Evolutionary conservation across 345 rosid genomes (phyloP).

Genomic region (Bruguiera sexangula): DNA sequence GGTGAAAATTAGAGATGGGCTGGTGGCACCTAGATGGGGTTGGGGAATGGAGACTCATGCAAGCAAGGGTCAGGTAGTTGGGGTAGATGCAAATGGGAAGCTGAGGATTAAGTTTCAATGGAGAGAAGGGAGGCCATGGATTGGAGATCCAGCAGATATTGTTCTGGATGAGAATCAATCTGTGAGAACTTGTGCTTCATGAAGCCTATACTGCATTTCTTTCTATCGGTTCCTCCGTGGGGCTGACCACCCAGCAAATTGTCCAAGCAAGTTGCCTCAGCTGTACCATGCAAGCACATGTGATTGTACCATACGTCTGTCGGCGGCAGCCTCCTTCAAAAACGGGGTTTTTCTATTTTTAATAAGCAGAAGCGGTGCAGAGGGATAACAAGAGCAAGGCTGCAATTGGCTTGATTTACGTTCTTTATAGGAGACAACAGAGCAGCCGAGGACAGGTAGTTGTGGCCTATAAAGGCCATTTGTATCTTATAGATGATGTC

Average conservation of each 20-base stretch:
- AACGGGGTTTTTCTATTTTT: conserved; percentile 21
- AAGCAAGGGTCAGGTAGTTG: conserved; percentile 84
- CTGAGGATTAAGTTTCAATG: conserved; percentile 83
- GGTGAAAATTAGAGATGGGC: conserved; percentile 69
- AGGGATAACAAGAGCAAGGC: conserved; percentile 21
- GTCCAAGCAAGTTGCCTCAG: conserved; percentile 3
- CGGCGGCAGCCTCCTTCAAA: conserved; percentile 1
- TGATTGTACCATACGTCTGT: background rate
- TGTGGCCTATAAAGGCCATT: conserved; percentile 23
- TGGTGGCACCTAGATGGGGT: conserved; percentile 87
- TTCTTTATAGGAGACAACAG: conserved; percentile 25
- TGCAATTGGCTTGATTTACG: conserved; percentile 27
- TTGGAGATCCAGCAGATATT: conserved; percentile 95
- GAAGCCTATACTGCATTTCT: background rate
- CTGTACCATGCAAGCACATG: conserved; percentile 1
- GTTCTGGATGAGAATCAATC: conserved; percentile 48
- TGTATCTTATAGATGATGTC: conserved; percentile 25
- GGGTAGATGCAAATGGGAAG: conserved; percentile 95
- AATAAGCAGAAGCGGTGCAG: conserved; percentile 23
- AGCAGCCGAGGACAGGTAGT: conserved; percentile 18
- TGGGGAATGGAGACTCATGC: conserved; percentile 99
- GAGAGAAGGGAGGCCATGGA: conserved; percentile 98
- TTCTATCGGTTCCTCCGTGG: conserved; percentile 1
- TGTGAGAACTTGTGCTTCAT: background rate
- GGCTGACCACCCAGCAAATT: background rate